Evolutionary conservation across 2,329 filamentous ascomycete genomes (phyloP).

Genomic region (Penicillium hordei): DNA sequence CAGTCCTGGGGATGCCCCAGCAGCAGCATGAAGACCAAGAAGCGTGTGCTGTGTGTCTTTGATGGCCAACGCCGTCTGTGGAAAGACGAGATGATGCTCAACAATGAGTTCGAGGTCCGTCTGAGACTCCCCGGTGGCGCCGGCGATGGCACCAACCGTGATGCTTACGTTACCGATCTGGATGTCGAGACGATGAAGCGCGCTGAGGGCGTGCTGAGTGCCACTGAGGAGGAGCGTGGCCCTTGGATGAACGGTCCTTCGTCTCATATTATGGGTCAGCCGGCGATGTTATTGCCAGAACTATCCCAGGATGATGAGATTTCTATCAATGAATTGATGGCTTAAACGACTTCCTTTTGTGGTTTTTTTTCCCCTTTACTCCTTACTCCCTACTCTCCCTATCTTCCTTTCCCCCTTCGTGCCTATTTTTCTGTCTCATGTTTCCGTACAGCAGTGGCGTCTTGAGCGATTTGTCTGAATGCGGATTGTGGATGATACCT

Average conservation of each 20-base stretch:
- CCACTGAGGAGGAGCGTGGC: conserved; percentile 84
- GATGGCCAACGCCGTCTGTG: conserved; percentile 83
- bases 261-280: conserved; percentile 36
- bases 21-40: conserved; percentile 97
- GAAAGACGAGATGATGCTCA: conserved; percentile 99
- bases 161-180: conserved; percentile 85
- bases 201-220: conserved; percentile 77
- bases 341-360: conserved; percentile 20
- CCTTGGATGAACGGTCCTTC: conserved; percentile 60
- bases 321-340: conserved; percentile 39
- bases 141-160: conserved; percentile 78
- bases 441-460: conserved; percentile 26
- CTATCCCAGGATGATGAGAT: conserved; percentile 32
- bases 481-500: conserved; percentile 24
- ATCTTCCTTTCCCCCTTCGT: not conserved
- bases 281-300: conserved; percentile 34
- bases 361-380: not conserved
- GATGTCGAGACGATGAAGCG: conserved; percentile 87
- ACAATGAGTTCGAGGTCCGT: conserved; percentile 90
- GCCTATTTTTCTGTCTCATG: conserved; percentile 14
- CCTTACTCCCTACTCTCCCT: not conserved
- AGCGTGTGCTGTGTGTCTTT: conserved; percentile 90
- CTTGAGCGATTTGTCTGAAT: conserved; percentile 23
- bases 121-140: conserved; percentile 73
- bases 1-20: conserved; percentile 89